Evolutionary conservation across 768 basidiomycete genomes (phyloP), one percentile per base, ranked within the genome.

Genomic region (Kwoniella bestiolae): DNA sequence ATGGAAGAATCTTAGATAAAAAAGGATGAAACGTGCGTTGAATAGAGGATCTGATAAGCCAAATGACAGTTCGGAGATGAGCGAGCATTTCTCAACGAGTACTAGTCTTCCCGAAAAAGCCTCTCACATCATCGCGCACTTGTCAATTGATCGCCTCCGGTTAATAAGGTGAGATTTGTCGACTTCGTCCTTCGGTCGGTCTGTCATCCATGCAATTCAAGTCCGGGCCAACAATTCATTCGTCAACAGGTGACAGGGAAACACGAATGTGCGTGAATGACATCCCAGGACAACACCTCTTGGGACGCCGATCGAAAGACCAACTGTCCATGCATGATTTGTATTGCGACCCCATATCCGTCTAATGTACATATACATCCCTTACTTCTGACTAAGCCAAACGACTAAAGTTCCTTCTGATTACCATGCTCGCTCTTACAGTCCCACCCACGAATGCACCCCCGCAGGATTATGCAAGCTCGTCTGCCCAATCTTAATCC

Each of bases 401-500:
- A 35, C 16, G 16, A 35, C 35, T 35, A 8, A 14, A 35, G 35
- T 35, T 35, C 35, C 35, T 38, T 38, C 9, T 16, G 16, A 16
- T 38, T 16, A 16, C 11, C 35, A 51, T 51, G 12, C 29, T 18
- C 14, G 8, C 5, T 26, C 5, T 47, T 81, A 89, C 45, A 94
- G 82, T 21, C 95, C 95, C 63, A 96, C 94, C 91, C 91, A 98
- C 74, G 91, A 94, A 74, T 91, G 91, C 51, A 90, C 85, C 3
- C 95, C 95, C 1, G 87, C 86, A 0, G 94, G 88, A 81, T 98
- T 99, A 75, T 96, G 95, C 77, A 99, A 80, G 69, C 87, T 87
- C 32, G 93, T 94, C 82, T 97, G 94, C 4, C 94, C 92, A 77
- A 99, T 94, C 82, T 98, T 97, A 53, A 98, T 66, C 44, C 81